These are phyloP conservation scores for Sanghuangporus weigelae DNA, from an alignment of 1,284 basidiomycete genomes.

Conservation along the genomic window DNA sequence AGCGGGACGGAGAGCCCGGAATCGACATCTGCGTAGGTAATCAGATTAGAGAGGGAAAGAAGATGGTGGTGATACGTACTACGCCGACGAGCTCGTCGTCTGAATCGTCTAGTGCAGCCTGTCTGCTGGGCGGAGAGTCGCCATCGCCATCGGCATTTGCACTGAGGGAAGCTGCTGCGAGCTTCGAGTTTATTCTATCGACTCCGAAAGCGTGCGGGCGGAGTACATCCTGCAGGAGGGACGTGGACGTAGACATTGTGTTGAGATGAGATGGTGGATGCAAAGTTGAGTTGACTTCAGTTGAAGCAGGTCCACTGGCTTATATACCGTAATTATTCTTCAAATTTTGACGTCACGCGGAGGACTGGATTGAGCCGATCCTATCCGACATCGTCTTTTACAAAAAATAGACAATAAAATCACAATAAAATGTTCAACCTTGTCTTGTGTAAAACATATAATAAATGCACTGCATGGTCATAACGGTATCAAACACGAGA, in stretches of 20 bases:
- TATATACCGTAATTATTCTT: neutral
- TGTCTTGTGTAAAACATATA: neutral
- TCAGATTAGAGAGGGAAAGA: neutral
- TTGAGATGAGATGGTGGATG: neutral
- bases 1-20: slow-evolving; percentile 63
- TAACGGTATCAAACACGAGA: no score
- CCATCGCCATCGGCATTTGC: slow-evolving; percentile 11
- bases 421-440: neutral
- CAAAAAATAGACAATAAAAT: neutral
- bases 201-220: slow-evolving; percentile 44
- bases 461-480: neutral
- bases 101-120: slow-evolving; percentile 46
- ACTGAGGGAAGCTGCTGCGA: slow-evolving; percentile 23
- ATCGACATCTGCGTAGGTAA: slow-evolving; percentile 48
- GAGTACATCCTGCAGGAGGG: slow-evolving; percentile 66
- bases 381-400: neutral
- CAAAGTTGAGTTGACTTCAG: neutral
- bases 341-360: neutral
- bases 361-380: neutral
- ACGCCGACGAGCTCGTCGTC: slow-evolving; percentile 73
- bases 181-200: slow-evolving; percentile 40
- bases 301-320: neutral
- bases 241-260: slow-evolving; percentile 5
- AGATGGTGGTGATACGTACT: slow-evolving; percentile 37
- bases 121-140: slow-evolving; percentile 24